Conservation (phyloP, 805 yeast species). For the Candida hispaniensis region DNA sequence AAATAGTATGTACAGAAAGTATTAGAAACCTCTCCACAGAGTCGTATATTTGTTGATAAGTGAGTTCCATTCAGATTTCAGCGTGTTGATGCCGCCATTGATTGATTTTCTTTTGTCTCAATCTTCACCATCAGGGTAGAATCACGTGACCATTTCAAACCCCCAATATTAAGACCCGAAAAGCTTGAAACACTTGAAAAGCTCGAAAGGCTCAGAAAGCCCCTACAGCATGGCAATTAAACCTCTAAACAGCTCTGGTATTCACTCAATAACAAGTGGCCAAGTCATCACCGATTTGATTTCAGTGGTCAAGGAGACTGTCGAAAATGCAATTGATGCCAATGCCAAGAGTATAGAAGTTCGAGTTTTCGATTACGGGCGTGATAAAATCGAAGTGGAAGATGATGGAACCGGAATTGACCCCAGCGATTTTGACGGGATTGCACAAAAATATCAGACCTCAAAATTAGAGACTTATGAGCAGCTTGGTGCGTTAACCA, state of each 20-base stretch:
- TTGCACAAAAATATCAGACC: constrained; percentile 44
- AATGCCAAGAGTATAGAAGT: constrained; percentile 57
- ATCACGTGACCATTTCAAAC: too few relatives aligned
- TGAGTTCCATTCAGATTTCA: too few relatives aligned
- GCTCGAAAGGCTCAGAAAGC: too few relatives aligned
- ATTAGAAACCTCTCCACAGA: constrained; percentile 39
- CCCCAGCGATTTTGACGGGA: constrained; percentile 35
- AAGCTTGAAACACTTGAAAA: too few relatives aligned
- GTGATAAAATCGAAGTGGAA: constrained; percentile 53
- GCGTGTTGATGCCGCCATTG: too few relatives aligned
- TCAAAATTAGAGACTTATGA: constrained; percentile 39
- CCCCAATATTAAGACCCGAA: too few relatives aligned
- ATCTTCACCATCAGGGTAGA: too few relatives aligned
- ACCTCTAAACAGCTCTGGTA: constrained; percentile 41
- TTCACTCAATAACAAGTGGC: constrained; percentile 77
- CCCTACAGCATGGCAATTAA: constrained; percentile 23
- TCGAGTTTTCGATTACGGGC: constrained; percentile 57
- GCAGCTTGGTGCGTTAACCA: constrained; percentile 32
- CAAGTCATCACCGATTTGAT: constrained; percentile 79
- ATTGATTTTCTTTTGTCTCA: too few relatives aligned
- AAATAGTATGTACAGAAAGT: constrained; percentile 43
- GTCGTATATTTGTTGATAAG: constrained; percentile 21
- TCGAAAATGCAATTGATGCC: constrained; percentile 85
- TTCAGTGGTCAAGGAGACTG: constrained; percentile 70
- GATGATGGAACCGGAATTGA: constrained; percentile 71